Base-by-base conservation (phyloP, 192 early-diverging fungal species). In the Jimgerdemannia lactiflua region DNA sequence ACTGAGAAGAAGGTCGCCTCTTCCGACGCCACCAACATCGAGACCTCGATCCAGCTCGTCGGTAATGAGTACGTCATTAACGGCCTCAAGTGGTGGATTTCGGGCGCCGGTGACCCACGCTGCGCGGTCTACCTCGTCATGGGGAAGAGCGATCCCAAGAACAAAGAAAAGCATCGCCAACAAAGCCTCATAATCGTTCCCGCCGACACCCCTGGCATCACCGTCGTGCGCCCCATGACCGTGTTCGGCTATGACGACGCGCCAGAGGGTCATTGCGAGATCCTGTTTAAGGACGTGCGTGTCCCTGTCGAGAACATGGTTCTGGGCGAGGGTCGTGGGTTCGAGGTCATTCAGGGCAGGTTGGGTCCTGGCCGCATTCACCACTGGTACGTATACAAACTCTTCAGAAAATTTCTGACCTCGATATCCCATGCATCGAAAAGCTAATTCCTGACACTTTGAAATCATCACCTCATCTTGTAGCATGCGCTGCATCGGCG, bases 1-100 rank as follows among this genome's bases (percentile, higher is more conserved):
- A 98, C 96, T 20, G 98, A 99, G 82, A 94, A 94, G n/a, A 82
- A 72, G 6, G 96, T 99, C 43, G 96, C 98, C 0, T 96, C 95
- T 42, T 97, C 97, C 44, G 98, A 99, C 80, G 98, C 98, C 0
- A 98, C 96, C 77, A 99, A 99, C 86, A 99, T 99, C 72, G 88
- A 93, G 81, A 93, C 94, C 43, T 79, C 78, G 43, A 98, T 99
- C 72, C 76, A 83, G 72, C 88, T 89, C 20, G 86, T 86, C 18
- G 89, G 90, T 39, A 82, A 87, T 70, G 84, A 90, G 29, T 94
- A 90, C 69, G 81, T 91, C 3, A 86, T 95, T 71, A 95, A 92
- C 72, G 94, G 94, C 10, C 90, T 89, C 77, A 99, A 99, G 86
- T 98, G 97, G 98, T 99, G 96, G 95, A 98, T 97, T 74, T 94